Evolutionary conservation across 2,329 filamentous ascomycete genomes (phyloP).

Genomic region (Xylaria polymorpha): DNA sequence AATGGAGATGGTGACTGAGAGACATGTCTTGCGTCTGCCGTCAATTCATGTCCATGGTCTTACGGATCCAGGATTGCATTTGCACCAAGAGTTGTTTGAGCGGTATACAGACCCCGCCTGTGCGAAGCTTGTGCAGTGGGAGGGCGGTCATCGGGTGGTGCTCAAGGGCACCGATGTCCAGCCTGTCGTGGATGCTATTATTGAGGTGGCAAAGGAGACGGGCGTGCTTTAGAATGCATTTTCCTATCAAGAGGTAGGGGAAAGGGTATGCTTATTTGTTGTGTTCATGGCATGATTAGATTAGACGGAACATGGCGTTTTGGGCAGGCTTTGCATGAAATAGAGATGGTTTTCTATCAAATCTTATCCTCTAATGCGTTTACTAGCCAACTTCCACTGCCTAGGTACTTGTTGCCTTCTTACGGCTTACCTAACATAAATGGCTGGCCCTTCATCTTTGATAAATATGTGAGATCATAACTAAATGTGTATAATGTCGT

Average conservation of each 20-base stretch:
- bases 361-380: background rate
- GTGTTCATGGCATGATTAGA: background rate
- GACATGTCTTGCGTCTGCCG: slow-evolving; percentile 65
- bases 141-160: slow-evolving; percentile 76
- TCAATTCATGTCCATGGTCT: slow-evolving; percentile 77
- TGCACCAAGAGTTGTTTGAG: slow-evolving; percentile 66
- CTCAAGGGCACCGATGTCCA: slow-evolving; percentile 75
- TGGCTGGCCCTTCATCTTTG: no score
- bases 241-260: background rate
- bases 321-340: slow-evolving; percentile 9
- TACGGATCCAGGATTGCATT: slow-evolving; percentile 67
- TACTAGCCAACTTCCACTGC: background rate
- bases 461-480: no score
- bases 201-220: slow-evolving; percentile 62
- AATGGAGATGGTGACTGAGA: slow-evolving; percentile 54
- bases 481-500: no score
- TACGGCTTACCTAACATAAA: background rate
- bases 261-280: background rate
- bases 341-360: background rate
- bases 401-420: background rate
- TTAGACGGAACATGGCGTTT: slow-evolving; percentile 18
- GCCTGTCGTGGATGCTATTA: slow-evolving; percentile 63
- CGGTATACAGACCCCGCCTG: slow-evolving; percentile 69
- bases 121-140: slow-evolving; percentile 74
- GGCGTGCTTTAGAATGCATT: slow-evolving; percentile 46